Percentiles rank a stretch among this genome's conserved stretches.
These are phyloP conservation scores for Nigrospora osmanthi DNA, from an alignment of 2,329 filamentous ascomycete species.

Conservation along the genomic window DNA sequence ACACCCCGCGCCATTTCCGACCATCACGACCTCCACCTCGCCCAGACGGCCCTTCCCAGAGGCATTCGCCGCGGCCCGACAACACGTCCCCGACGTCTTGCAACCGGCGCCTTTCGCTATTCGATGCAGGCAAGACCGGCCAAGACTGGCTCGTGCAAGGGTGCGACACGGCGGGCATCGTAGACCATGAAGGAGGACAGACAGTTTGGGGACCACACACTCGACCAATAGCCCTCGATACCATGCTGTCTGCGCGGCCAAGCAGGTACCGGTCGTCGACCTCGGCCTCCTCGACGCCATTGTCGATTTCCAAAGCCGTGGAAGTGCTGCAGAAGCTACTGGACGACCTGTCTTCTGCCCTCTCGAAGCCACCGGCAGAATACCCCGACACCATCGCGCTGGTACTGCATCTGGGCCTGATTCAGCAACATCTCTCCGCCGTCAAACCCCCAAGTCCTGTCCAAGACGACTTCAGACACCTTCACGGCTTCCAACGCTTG, in stretches of 20 bases:
- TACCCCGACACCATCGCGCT: conserved; percentile 43
- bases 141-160: too few species aligned
- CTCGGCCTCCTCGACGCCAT: conserved; percentile 45
- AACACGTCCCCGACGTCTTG: too few species aligned
- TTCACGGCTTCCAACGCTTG: conserved; percentile 69
- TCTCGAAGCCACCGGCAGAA: conserved; percentile 24
- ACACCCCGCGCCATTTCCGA: too few species aligned
- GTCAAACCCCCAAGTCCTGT: conserved; percentile 35
- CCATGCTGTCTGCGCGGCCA: conserved; percentile 41
- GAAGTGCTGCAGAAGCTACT: conserved; percentile 50
- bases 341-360: conserved; percentile 31
- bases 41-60: too few species aligned
- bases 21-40: too few species aligned
- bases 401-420: conserved; percentile 50
- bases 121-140: too few species aligned
- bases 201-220: too few species aligned
- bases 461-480: conserved; percentile 77
- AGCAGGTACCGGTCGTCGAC: conserved; percentile 59
- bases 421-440: conserved; percentile 55
- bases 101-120: too few species aligned
- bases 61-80: too few species aligned
- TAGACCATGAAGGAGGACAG: too few species aligned
- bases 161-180: too few species aligned
- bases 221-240: conserved; percentile 6
- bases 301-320: conserved; percentile 50